Percentiles rank a stretch among this genome's conserved stretches.
Evolutionary conservation across 108 stramenopile genomes (phyloP).

Genomic region (Aurantiochytrium sp.): DNA sequence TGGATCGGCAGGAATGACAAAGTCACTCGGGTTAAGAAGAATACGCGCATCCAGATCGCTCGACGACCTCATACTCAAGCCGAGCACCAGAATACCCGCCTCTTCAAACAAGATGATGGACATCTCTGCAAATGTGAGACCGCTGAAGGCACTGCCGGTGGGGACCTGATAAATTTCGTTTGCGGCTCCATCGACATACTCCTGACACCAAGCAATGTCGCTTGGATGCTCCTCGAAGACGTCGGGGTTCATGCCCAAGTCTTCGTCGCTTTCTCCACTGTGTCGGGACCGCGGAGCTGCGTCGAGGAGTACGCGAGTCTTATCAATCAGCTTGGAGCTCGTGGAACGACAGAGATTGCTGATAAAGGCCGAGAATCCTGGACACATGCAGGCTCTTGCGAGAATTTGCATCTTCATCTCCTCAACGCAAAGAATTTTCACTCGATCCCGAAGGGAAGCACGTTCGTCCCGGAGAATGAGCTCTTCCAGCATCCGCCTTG

Average conservation of each 20-base stretch:
- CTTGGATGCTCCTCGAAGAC: not conserved
- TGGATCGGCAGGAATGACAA: not conserved
- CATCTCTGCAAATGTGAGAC: not conserved
- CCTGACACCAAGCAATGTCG: not conserved
- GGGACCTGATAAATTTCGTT: not conserved
- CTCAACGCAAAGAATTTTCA: not conserved
- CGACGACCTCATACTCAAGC: not conserved
- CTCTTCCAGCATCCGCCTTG: not conserved
- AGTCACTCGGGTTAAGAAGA: not conserved
- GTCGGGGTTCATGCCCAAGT: not conserved
- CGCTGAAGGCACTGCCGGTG: not conserved
- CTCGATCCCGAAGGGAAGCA: not conserved
- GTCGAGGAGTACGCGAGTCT: too few species aligned
- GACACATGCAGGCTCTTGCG: not conserved
- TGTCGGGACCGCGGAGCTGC: too few species aligned
- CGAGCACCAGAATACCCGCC: not conserved
- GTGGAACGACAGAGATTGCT: not conserved
- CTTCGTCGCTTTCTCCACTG: not conserved
- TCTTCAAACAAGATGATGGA: not conserved
- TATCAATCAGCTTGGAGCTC: not conserved
- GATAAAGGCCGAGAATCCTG: not conserved
- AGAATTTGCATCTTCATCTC: not conserved
- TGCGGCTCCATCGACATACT: not conserved
- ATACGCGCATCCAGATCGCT: not conserved
- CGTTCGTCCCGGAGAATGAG: not conserved